A percentile compares a stretch with the other conserved stretches of the same genome.
Conservation (phyloP, 2,329 filamentous ascomycete species). For the Alternaria brassicae region DNA sequence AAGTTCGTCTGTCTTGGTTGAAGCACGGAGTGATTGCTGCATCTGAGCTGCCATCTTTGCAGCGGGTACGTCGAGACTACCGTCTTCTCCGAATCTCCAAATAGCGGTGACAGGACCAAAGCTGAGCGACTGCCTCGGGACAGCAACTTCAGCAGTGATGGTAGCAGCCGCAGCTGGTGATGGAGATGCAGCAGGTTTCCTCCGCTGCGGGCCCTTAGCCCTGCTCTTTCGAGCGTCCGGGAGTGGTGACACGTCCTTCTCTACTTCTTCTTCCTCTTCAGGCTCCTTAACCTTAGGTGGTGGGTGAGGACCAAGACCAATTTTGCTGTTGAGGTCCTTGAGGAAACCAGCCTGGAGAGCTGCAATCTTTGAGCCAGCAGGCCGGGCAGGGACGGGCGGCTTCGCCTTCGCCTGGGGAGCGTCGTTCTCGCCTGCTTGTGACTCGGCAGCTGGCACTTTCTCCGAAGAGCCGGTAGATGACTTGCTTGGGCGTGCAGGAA, state of each 20-base stretch:
- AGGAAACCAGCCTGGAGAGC: slow-evolving; percentile 91
- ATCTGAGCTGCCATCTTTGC: slow-evolving; percentile 40
- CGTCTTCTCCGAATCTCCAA: slow-evolving; percentile 47
- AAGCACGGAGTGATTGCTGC: slow-evolving; percentile 25
- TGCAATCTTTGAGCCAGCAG: slow-evolving; percentile 84
- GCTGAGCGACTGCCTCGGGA: slow-evolving; percentile 31
- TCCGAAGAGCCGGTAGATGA: slow-evolving; percentile 51
- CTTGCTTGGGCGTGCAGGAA: slow-evolving; percentile 68
- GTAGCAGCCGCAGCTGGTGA: slow-evolving; percentile 61
- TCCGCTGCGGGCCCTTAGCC: slow-evolving; percentile 83
- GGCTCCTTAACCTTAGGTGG: slow-evolving; percentile 77
- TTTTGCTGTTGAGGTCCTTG: slow-evolving; percentile 87
- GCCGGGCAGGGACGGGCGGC: slow-evolving; percentile 79
- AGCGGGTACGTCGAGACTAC: slow-evolving; percentile 43
- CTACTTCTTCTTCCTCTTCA: slow-evolving; percentile 61
- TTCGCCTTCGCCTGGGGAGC: slow-evolving; percentile 71
- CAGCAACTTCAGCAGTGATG: slow-evolving; percentile 49
- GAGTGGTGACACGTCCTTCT: slow-evolving; percentile 75
- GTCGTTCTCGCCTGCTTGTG: slow-evolving; percentile 39
- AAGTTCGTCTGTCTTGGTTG: slow-evolving; percentile 12
- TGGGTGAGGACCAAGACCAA: slow-evolving; percentile 83
- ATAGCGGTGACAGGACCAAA: slow-evolving; percentile 41
- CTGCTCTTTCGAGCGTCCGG: slow-evolving; percentile 88
- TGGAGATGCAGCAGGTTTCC: slow-evolving; percentile 69
- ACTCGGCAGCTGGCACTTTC: slow-evolving; percentile 42